These are phyloP conservation scores for Phytophthora vignae DNA, from an alignment of 352 stramenopile species.

Conservation along the genomic window DNA sequence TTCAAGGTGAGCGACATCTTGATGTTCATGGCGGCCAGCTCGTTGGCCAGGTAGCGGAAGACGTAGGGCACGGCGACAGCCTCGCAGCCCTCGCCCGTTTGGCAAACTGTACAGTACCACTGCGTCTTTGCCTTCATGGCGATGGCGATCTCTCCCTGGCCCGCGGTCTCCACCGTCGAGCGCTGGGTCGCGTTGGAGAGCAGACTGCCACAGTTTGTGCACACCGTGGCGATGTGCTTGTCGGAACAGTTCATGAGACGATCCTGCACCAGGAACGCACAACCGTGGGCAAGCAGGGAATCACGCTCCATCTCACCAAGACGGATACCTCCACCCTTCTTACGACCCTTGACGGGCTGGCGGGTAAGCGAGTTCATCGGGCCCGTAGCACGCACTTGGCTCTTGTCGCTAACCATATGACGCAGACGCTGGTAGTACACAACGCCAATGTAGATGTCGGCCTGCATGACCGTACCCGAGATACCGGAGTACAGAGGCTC, in stretches of 20 bases:
- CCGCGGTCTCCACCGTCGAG: conserved; percentile 79
- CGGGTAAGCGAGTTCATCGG: conserved; percentile 99
- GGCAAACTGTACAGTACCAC: conserved; percentile 87
- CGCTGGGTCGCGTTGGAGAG: conserved; percentile 90
- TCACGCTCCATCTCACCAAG: conserved; percentile 99
- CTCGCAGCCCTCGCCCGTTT: conserved; percentile 91
- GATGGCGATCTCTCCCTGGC: conserved; percentile 83
- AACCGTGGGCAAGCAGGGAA: conserved; percentile 98
- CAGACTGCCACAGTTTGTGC: conserved; percentile 91
- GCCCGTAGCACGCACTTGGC: conserved; percentile 98
- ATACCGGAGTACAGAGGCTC: conserved; percentile 99
- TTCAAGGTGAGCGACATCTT: conserved; percentile 96
- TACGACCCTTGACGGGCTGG: conserved; percentile 99
- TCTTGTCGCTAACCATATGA: conserved; percentile 99
- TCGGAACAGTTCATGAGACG: conserved; percentile 99
- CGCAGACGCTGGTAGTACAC: conserved; percentile 99
- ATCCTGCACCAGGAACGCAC: conserved; percentile 96
- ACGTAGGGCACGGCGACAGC: conserved; percentile 99
- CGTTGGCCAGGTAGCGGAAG: conserved; percentile 98
- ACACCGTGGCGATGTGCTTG: conserved; percentile 98
- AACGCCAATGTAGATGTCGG: conserved; percentile 99
- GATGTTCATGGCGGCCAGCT: conserved; percentile 99
- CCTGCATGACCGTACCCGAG: conserved; percentile 98
- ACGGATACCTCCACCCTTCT: conserved; percentile 99
- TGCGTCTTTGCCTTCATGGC: conserved; percentile 91